Percentiles rank a stretch among this genome's conserved stretches.
Evolutionary conservation across 2,329 filamentous ascomycete genomes (phyloP).

Genomic region (Trichoderma oligosporum): DNA sequence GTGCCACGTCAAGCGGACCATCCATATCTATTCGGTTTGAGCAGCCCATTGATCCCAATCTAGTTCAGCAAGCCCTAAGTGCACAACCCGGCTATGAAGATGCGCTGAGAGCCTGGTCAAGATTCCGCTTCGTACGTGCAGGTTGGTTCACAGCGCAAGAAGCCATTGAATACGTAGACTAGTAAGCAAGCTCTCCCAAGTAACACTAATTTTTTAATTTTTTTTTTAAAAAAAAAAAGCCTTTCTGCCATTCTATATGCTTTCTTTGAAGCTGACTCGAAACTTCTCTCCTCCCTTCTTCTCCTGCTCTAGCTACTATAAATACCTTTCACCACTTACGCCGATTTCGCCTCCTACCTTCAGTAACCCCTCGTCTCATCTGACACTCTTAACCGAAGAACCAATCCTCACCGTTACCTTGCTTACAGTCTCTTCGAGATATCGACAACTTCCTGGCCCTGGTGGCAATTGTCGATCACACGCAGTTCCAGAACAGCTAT

Average conservation of each 20-base stretch:
- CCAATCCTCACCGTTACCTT: conserved; percentile 90
- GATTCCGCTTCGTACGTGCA: conserved; percentile 90
- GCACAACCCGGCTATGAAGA: conserved; percentile 57
- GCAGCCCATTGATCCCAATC: conserved; percentile 45
- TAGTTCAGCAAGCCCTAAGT: conserved; percentile 43
- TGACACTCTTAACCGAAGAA: conserved; percentile 79
- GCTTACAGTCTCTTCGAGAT: conserved; percentile 84
- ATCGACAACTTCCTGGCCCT: conserved; percentile 73
- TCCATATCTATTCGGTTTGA: conserved; percentile 21
- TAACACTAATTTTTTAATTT: too few relatives aligned
- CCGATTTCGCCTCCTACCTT: conserved; percentile 93
- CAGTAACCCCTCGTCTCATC: conserved; percentile 73
- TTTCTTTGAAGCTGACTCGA: neutral
- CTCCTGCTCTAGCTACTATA: conserved; percentile 69
- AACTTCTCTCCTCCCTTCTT: too few relatives aligned
- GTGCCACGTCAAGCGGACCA: conserved; percentile 15
- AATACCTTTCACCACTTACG: conserved; percentile 83
- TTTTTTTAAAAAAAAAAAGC: too few relatives aligned
- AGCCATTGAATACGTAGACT: conserved; percentile 89
- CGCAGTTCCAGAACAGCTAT: conserved; percentile 90
- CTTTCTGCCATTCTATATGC: too few relatives aligned
- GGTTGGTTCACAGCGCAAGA: conserved; percentile 96
- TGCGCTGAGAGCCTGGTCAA: conserved; percentile 81
- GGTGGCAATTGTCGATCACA: conserved; percentile 80
- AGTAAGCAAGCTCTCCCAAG: too few relatives aligned